phyloP scores from a whole-genome alignment of 2,329 filamentous ascomycete genomes.

The Thelonectria olida region DNA sequence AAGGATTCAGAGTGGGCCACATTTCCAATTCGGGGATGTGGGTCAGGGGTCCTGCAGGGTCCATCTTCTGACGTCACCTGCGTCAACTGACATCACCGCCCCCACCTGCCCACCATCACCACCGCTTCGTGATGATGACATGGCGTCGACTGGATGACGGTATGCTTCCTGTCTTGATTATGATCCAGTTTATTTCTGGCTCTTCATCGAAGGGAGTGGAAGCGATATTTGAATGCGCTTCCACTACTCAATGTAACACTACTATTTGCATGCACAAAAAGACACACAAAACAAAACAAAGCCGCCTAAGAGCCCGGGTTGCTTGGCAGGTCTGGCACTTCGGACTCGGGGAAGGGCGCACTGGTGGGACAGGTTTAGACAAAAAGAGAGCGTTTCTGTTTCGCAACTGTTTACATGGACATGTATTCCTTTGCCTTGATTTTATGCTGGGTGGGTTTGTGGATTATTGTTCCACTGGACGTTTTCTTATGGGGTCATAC shows the following conservation, averaged over 20 bases:
- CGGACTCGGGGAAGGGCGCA: conserved; percentile 4
- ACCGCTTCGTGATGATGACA: conserved; percentile 38
- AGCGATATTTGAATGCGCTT: conserved; percentile 24
- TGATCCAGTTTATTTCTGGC: conserved; percentile 28
- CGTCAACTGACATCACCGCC: conserved; percentile 42
- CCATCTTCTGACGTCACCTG: conserved; percentile 14
- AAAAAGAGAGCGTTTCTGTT: conserved; percentile 12
- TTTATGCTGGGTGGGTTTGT: conserved; percentile 7
- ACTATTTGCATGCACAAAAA: conserved; percentile 9
- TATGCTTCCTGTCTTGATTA: conserved; percentile 15
- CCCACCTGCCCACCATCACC: conserved; percentile 10
- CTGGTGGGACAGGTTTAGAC: conserved; percentile 12
- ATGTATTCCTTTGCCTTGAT: conserved; percentile 3
- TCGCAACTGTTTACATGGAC: conserved; percentile 5
- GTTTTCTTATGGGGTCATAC: conserved; percentile 24
- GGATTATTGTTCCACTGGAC: neutral
- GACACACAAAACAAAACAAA: conserved; percentile 16
- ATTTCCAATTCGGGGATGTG: conserved; percentile 21
- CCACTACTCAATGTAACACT: conserved; percentile 25
- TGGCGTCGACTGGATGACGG: conserved; percentile 32
- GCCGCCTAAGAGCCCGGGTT: conserved; percentile 5
- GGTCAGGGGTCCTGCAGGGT: conserved; percentile 47
- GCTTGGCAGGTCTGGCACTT: conserved; percentile 30
- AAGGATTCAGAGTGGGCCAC: conserved; percentile 14
- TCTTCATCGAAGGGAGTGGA: conserved; percentile 27